Evolutionary conservation across 116 monocot species (phyloP), one percentile per base, ranked within the genome.

Genomic region (Papilionanthe hybrid): DNA sequence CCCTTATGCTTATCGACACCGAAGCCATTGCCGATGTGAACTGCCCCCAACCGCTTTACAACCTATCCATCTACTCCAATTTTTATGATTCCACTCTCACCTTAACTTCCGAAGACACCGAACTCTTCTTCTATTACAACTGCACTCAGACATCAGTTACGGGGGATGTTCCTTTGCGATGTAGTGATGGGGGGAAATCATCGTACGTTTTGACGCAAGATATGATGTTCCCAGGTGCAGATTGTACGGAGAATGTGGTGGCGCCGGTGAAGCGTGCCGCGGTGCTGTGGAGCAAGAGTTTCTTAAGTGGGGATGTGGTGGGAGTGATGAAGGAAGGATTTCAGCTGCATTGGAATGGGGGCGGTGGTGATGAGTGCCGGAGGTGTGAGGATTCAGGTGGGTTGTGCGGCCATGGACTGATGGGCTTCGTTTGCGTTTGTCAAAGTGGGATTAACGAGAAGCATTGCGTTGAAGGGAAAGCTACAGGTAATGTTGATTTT

Each of bases 51-150:
- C 71, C 71, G 15, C 32, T 28, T 15, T 15, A 15, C 71, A 71
- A 71, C 32, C 5, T 71, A 11, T 28, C 71, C 28, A 15, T 71
- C 41, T 15, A 32, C 71, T 28, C 30, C 15, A 71, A 32, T 17
- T 53, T 53, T 53, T 53, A 53, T 53, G 17, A 53, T 17, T 71
- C 37, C 71, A 30, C 32, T 32, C 71, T 71, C 13, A 12, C 28
- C 32, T 71, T 71, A 32, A 30, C 32, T 37, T 71, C 32, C 7
- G 29, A 71, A 8, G 10, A 32, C 71, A 30, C 71, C 18, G 12
- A 71, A 1, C 71, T 71, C 71, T 13, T 28, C 27, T 71, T 71
- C 71, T 32, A 32, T 71, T 65, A 65, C 65, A 65, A 65, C 65
- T 65, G 65, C 65, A 25, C 65, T 27, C 23, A 65, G 25, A 65